Evolutionary conservation across 768 basidiomycete species (phyloP).

Genomic region (Phlebiopsis flavidoalba): DNA sequence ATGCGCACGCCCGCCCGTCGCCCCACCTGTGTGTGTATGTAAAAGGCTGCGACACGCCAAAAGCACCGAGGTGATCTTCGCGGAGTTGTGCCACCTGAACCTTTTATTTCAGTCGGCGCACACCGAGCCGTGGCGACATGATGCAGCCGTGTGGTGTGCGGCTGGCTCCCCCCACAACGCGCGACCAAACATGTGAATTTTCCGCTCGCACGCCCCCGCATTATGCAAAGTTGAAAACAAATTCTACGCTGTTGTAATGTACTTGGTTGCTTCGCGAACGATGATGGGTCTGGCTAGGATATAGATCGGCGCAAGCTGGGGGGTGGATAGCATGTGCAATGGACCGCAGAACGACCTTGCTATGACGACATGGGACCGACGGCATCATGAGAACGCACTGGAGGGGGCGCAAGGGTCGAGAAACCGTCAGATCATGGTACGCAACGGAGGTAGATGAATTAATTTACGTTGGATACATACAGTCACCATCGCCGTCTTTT

Average conservation of each 20-base stretch:
- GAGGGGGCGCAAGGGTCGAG: not conserved
- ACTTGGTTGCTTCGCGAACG: not conserved
- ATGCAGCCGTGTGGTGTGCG: no score
- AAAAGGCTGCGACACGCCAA: not conserved
- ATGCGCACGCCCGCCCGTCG: no score
- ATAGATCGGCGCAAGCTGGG: not conserved
- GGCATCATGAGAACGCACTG: not conserved
- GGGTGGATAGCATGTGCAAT: not conserved
- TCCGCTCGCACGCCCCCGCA: not conserved
- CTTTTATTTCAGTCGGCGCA: not conserved
- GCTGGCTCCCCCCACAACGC: no score
- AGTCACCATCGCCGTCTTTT: not conserved
- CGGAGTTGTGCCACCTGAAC: not conserved
- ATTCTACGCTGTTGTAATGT: not conserved
- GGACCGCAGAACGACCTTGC: not conserved
- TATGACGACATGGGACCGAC: not conserved
- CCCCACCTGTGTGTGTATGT: not conserved
- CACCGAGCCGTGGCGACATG: not conserved
- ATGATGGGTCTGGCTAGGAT: no score
- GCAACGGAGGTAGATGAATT: not conserved
- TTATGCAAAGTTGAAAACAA: not conserved
- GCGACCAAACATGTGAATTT: not conserved
- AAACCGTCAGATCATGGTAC: constrained; percentile 1
- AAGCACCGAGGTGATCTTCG: not conserved
- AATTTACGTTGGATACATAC: not conserved